Percentiles rank a stretch among this genome's conserved stretches.
Evolutionary conservation across 2,329 filamentous ascomycete genomes (phyloP).

Genomic region (Thelonectria blattea): DNA sequence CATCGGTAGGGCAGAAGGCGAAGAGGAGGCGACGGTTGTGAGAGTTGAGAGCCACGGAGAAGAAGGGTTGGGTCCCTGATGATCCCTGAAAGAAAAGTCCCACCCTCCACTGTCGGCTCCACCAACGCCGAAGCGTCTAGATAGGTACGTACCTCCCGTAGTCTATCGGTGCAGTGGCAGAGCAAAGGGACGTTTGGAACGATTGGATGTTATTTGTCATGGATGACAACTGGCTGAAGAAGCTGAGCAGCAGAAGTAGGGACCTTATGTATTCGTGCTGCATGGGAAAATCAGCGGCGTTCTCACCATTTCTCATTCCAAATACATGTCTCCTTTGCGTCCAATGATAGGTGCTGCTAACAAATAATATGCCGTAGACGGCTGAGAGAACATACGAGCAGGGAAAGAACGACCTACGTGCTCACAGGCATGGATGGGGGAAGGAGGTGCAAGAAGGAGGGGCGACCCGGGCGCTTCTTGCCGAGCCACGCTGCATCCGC

Average conservation of each 20-base stretch:
- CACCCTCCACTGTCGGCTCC: neutral
- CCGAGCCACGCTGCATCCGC: slow-evolving; percentile 12
- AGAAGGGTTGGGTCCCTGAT: neutral
- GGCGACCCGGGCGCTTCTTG: slow-evolving; percentile 12
- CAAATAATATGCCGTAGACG: too few relatives aligned
- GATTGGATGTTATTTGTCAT: neutral
- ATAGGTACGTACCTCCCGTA: neutral
- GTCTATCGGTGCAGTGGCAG: too few relatives aligned
- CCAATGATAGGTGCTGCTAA: too few relatives aligned
- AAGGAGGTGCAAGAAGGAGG: neutral
- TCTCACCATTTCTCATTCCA: too few relatives aligned
- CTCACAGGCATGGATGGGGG: neutral
- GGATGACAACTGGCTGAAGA: neutral
- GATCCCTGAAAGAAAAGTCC: neutral
- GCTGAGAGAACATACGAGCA: neutral
- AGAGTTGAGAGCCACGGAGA: neutral
- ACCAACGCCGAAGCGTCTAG: neutral
- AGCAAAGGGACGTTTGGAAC: neutral
- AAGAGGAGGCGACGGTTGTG: neutral
- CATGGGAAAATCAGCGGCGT: too few relatives aligned
- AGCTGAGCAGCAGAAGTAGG: too few relatives aligned
- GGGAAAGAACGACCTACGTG: neutral
- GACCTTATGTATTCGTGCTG: too few relatives aligned
- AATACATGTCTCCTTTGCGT: too few relatives aligned
- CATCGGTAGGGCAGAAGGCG: neutral